Evolutionary conservation across 768 basidiomycete genomes (phyloP).

Genomic region (Sporobolomyces roseus): DNA sequence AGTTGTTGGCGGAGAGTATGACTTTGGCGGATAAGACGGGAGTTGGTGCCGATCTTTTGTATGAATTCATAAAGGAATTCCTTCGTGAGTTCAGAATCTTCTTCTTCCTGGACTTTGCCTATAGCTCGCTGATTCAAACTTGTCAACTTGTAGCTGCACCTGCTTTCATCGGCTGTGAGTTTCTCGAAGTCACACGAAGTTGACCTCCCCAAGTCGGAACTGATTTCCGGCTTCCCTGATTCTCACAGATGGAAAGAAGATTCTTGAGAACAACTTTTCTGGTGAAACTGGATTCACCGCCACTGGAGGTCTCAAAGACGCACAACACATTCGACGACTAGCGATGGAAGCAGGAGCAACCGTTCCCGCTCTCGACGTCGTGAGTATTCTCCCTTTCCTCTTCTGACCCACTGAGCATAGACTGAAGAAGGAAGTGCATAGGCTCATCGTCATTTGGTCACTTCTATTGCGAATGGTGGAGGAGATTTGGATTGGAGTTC

Average conservation of each 20-base stretch:
- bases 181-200: background rate
- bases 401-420: background rate
- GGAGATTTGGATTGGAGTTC: constrained; percentile 77
- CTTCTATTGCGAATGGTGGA: constrained; percentile 69
- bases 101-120: background rate
- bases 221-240: background rate
- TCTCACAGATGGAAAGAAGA: constrained; percentile 54
- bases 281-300: constrained; percentile 70
- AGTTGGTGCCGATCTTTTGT: constrained; percentile 62
- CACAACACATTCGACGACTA: constrained; percentile 62
- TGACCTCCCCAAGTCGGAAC: background rate
- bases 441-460: constrained; percentile 70
- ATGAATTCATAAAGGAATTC: constrained; percentile 61
- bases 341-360: constrained; percentile 56
- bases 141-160: constrained; percentile 17
- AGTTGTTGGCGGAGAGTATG: constrained; percentile 74
- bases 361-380: constrained; percentile 29
- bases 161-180: constrained; percentile 20
- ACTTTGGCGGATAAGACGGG: constrained; percentile 81
- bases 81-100: constrained; percentile 55
- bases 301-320: constrained; percentile 77
- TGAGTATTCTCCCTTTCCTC: background rate
- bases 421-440: background rate
- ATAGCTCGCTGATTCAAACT: background rate
- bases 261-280: constrained; percentile 67